Evolutionary conservation across 2,329 filamentous ascomycete genomes (phyloP), one percentile per base, ranked within the genome.

Genomic region (Colletotrichum zoysiae): DNA sequence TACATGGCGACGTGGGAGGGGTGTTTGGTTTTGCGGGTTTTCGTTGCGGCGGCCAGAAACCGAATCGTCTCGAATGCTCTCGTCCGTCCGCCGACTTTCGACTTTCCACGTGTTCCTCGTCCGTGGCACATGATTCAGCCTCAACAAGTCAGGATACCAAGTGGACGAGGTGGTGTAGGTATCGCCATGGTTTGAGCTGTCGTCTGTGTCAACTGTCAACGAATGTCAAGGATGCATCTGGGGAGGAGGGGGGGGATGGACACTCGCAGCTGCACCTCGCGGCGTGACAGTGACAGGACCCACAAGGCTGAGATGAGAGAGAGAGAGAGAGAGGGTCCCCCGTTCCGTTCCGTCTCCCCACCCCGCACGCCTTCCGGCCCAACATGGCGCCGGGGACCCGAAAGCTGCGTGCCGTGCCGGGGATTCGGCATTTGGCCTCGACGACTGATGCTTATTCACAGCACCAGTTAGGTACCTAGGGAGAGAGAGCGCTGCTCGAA

Each of bases 251-350:
- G n/a, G 20, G n/a, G 20, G 20, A n/a, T 48, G 8, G n/a, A 48
- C n/a, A 23, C n/a, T 23, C 46, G 40, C 60, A 57, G 30, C 20
- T 57, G 30, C 46, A 33, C 6, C 56, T 33, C 42, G 57, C 50
- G 16, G 44, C 30, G 46, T 53, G 26, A 26, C 26, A 26, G 26
- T 26, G 59, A 55, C 33, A 26, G 66, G 70, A 65, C 65, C 70
- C 70, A 72, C 70, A 72, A 70, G 70, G 70, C 70, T 72, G 70
- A 72, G 44, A 11, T 30, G 26, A 30, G 26, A 26, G 26, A 26
- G 26, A 26, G 26, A 26, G 26, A 26, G 26, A 26, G 26, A 26
- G 26, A 26, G 30, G 30, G 30, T 30, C 30, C 30, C 30, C 30
- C 30, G 30, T 30, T 30, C 30, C 30, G 53, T 20, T 30, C 30